Evolutionary conservation across 2,329 filamentous ascomycete genomes (phyloP).

Genomic region (Colletotrichum melonis): DNA sequence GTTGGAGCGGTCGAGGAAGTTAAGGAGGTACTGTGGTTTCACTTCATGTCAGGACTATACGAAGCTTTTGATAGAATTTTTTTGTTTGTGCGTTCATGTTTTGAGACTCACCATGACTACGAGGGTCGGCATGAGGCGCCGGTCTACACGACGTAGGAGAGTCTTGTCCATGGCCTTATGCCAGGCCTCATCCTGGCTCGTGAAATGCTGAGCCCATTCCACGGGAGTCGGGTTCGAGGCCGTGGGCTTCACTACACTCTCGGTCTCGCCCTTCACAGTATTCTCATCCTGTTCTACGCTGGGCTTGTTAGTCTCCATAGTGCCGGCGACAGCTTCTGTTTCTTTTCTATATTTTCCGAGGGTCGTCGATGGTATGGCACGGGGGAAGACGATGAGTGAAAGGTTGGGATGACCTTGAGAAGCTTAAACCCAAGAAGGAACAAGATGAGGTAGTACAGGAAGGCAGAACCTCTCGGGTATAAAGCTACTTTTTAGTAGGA

Average conservation of each 20-base stretch:
- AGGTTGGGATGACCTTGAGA: background rate
- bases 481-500: background rate
- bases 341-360: background rate
- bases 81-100: constrained; percentile 44
- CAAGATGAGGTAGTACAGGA: background rate
- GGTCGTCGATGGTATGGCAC: background rate
- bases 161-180: constrained; percentile 26
- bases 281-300: constrained; percentile 31
- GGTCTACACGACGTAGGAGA: constrained; percentile 62
- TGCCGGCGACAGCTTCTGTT: background rate
- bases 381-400: background rate
- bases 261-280: background rate
- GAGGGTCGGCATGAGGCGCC: constrained; percentile 59
- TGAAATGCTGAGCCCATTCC: constrained; percentile 29
- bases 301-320: constrained; percentile 21
- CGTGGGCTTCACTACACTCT: constrained; percentile 8
- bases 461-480: background rate
- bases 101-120: constrained; percentile 59
- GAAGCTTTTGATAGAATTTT: background rate
- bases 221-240: constrained; percentile 21
- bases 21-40: constrained; percentile 51
- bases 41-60: background rate
- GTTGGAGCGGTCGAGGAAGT: constrained; percentile 65
- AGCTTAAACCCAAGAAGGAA: background rate
- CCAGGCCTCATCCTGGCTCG: constrained; percentile 23